phyloP scores from a whole-genome alignment of 1,139 yeast species.

The Magnusiomyces suaveolens region DNA sequence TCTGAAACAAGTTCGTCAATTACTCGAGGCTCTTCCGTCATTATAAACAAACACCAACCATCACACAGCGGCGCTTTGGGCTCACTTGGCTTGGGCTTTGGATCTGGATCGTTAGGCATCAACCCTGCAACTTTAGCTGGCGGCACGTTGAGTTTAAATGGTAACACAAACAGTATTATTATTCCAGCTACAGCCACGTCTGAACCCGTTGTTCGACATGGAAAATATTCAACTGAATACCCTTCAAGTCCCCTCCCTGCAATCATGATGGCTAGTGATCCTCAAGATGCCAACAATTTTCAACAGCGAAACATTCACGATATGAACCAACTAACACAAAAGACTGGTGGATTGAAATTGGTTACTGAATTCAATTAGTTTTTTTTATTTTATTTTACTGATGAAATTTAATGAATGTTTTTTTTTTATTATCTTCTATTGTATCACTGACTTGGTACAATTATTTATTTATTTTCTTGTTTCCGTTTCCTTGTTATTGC shows the following conservation, averaged over 20 bases:
- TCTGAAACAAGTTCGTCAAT: slow-evolving; percentile 24
- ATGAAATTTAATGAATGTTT: too few relatives aligned
- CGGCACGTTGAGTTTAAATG: background rate
- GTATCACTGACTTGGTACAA: background rate
- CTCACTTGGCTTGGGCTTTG: background rate
- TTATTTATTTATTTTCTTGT: background rate
- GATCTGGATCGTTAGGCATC: background rate
- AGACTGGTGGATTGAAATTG: background rate
- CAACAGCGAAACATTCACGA: background rate
- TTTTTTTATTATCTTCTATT: too few relatives aligned
- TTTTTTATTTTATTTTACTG: too few relatives aligned
- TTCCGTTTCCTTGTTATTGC: background rate
- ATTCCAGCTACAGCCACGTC: background rate
- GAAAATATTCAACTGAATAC: background rate
- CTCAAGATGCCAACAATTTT: background rate
- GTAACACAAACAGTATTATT: background rate
- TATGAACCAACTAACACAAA: background rate
- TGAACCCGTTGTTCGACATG: background rate
- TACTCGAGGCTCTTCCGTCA: slow-evolving; percentile 18
- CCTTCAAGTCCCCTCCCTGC: background rate
- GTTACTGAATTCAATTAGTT: background rate
- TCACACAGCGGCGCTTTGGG: background rate
- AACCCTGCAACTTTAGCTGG: background rate
- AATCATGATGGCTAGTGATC: background rate
- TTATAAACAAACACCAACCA: background rate